Percentiles rank a stretch among this genome's conserved stretches.
Conservation (phyloP, 1,284 basidiomycete species). For the Leccinum pallidistipes region DNA sequence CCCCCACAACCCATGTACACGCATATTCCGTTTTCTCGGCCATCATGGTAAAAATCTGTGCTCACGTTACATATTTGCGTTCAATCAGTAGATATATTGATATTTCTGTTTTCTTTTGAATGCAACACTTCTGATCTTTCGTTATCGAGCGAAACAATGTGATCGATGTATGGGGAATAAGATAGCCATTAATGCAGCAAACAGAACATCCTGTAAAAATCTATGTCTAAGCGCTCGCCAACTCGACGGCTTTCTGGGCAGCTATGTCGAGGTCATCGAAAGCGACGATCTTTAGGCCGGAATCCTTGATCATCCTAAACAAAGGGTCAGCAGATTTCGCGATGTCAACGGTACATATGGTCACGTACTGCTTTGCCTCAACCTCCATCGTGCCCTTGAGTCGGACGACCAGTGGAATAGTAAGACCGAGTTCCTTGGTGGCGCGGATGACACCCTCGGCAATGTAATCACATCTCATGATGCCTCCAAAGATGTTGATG, state of each 20-base stretch:
- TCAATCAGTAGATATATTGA: conserved; percentile 34
- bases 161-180: conserved; percentile 2
- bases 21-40: conserved; percentile 38
- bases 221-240: conserved; percentile 46
- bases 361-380: conserved; percentile 88
- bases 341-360: background rate
- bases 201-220: conserved; percentile 16
- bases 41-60: conserved; percentile 40
- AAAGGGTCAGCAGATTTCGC: conserved; percentile 8
- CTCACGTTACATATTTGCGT: conserved; percentile 22
- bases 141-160: conserved; percentile 2
- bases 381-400: conserved; percentile 96
- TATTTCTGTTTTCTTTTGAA: conserved; percentile 32
- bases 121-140: conserved; percentile 30
- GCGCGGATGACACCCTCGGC: conserved; percentile 98
- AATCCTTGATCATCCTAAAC: conserved; percentile 85
- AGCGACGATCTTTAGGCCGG: conserved; percentile 90
- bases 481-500: conserved; percentile 96
- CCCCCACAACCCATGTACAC: conserved; percentile 34
- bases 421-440: conserved; percentile 86
- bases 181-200: conserved; percentile 21
- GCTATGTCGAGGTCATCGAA: conserved; percentile 88
- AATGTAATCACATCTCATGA: conserved; percentile 98
- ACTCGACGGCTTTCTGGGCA: conserved; percentile 80
- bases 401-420: conserved; percentile 89